phyloP scores from a whole-genome alignment of 2,329 filamentous ascomycete genomes.

The Cytospora schulzeri region DNA sequence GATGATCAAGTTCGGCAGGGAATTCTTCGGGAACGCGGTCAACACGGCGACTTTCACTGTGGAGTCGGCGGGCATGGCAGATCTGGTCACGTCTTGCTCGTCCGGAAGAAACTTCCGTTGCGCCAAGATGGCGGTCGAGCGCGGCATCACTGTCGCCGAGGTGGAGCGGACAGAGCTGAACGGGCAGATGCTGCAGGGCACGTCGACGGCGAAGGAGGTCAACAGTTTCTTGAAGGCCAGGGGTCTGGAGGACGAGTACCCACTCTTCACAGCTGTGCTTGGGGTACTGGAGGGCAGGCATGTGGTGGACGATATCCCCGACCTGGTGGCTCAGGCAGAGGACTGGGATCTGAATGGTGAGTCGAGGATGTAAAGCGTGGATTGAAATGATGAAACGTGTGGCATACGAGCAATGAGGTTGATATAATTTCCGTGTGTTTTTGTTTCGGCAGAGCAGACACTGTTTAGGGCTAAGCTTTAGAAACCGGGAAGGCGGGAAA shows the following conservation, averaged over 20 bases:
- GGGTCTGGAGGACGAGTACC: conserved; percentile 80
- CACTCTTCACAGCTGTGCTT: conserved; percentile 87
- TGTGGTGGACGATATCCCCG: conserved; percentile 79
- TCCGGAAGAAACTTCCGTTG: conserved; percentile 94
- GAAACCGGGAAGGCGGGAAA: neutral
- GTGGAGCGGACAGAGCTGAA: conserved; percentile 90
- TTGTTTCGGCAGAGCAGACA: conserved; percentile 4
- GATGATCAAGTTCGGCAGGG: conserved; percentile 93
- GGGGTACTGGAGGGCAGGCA: conserved; percentile 77
- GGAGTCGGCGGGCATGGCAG: conserved; percentile 91
- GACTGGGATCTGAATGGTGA: conserved; percentile 27
- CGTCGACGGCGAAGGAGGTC: conserved; percentile 87
- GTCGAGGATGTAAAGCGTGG: conserved; percentile 1
- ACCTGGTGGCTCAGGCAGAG: conserved; percentile 52
- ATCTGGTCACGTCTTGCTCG: conserved; percentile 91
- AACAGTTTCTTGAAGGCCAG: conserved; percentile 82
- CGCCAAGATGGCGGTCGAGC: conserved; percentile 83
- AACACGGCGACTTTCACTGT: conserved; percentile 90
- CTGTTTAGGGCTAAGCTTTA: conserved; percentile 7
- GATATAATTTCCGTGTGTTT: conserved; percentile 14
- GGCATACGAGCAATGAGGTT: conserved; percentile 1
- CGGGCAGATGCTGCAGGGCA: conserved; percentile 95
- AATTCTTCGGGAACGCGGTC: conserved; percentile 85
- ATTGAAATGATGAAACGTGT: neutral
- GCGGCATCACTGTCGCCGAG: conserved; percentile 78